Evolutionary conservation across 257 asterid species (phyloP).

Genomic region (Solanum pennellii): DNA sequence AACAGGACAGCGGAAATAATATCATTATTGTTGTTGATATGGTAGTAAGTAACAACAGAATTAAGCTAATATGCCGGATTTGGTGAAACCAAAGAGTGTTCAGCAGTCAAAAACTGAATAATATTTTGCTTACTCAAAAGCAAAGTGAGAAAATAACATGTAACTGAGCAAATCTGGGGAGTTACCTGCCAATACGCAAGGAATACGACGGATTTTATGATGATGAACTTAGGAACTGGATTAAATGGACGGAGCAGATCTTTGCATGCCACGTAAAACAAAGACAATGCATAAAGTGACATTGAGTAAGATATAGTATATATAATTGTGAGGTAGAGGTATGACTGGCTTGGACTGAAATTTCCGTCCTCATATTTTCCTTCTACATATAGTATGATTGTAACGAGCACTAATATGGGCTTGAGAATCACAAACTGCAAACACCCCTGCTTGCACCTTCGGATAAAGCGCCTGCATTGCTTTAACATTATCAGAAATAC

Average conservation of each 20-base stretch:
- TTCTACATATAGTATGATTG: slow-evolving; percentile 74
- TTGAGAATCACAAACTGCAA: slow-evolving; percentile 96
- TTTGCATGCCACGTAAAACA: slow-evolving; percentile 92
- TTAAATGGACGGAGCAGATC: slow-evolving; percentile 93
- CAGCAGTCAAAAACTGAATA: not conserved
- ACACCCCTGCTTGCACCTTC: slow-evolving; percentile 97
- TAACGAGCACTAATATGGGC: slow-evolving; percentile 68
- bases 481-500: not conserved
- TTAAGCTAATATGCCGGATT: not conserved
- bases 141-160: not conserved
- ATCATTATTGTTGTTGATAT: not conserved
- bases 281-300: slow-evolving; percentile 88
- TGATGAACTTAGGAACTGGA: slow-evolving; percentile 94
- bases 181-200: slow-evolving; percentile 96
- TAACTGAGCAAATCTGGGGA: not conserved
- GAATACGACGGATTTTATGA: slow-evolving; percentile 92
- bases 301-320: slow-evolving; percentile 83
- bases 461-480: slow-evolving; percentile 81
- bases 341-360: slow-evolving; percentile 77
- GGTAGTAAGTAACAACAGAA: not conserved
- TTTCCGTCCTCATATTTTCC: slow-evolving; percentile 92
- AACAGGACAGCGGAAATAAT: not conserved
- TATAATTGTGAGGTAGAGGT: slow-evolving; percentile 91
- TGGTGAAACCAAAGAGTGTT: not conserved
- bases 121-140: not conserved